Evolutionary conservation across 345 rosid species (phyloP), one percentile per base, ranked within the genome.

Genomic region (Sisymbrium irio): DNA sequence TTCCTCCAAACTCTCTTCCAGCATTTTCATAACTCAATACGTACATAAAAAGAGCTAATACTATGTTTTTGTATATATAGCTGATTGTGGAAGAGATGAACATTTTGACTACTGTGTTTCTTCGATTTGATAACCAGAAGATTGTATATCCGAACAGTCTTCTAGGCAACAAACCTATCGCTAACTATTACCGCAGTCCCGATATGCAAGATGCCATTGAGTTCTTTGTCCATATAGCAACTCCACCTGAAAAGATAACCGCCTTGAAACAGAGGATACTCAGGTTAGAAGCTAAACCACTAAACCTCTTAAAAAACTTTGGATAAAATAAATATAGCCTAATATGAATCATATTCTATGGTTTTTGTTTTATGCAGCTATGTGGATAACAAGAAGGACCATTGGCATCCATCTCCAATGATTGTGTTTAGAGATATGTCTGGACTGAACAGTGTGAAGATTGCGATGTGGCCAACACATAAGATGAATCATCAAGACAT

Each of bases 61-160:
- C 69, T 50, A 62, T 69, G 55, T 47, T 47, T 55, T 4, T 20
- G 49, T 65, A 33, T 46, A 17, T 68, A 58, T 70, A 94, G 98
- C 14, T 91, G 89, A 37, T 91, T n/a, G 98, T 91, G 61, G 98
- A 94, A 79, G 98, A 94, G 83, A 94, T 94, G 96, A 94, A 91
- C 84, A 94, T 94, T 70, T 73, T 94, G 59, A 88, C 91, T 5
- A 89, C 96, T 1, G 72, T 91, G n/a, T 94, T 94, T 85, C 84
- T 94, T 40, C 78, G 96, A 83, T 80, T 54, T 1, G 97, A 94
- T 82, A 91, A 91, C 72, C 89, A 77, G 74, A 94, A 87, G 87
- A 77, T 94, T 30, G 76, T 82, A 19, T 83, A 71, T 62, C 96
- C 91, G 0, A 94, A 94, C 53, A 89, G 87, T 60, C 77, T 85